Evolutionary conservation across 164 flowering plant genomes (phyloP), one percentile per base, ranked within the genome.

Genomic region (Stephania yunnanensis): DNA sequence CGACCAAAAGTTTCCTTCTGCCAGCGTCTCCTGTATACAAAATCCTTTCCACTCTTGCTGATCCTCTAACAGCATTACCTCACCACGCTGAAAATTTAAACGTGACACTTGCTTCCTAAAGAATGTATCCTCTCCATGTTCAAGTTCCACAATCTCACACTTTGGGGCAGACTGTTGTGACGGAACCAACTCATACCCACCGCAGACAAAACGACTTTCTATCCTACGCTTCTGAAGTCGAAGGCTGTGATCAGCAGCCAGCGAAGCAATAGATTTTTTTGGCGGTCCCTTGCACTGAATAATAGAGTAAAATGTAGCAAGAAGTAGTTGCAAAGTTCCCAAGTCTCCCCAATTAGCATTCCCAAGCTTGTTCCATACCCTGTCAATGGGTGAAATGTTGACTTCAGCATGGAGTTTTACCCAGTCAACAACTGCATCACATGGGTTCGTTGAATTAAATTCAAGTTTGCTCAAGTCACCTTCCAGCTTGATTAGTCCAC

Each of bases 301-400:
- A 63, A 92, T 87, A 36, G 94, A 89, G 81, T 92, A 78, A 78
- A 86, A 92, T 12, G 91, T 90, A 44, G 97, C 93, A 75, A 87
- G 80, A 73, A 92, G 86, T 63, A 88, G 52, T 82, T 91, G 95
- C 44, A 91, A 73, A 71, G 94, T 86, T 31, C 92, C 97, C 7
- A 89, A 65, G 81, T 92, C 97, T 36, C 91, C 91, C 97, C 97
- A 92, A 65, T 88, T 92, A 52, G 91, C 85, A 86, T 92, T 92
- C 48, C 97, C 97, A 42, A 92, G 86, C 84, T 91, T 89, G 82
- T 92, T 92, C 97, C 97, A 92, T 75, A 92, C 85, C 74, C 83
- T 79, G 71, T 91, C 94, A 7, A 89, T 82, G 3, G 92, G 85
- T 17, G 95, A 88, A 77, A 92, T 84, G 68, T 81, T 48, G 69